phyloP scores from a whole-genome alignment of 2,329 filamentous ascomycete genomes.

The Apiospora hydei region DNA sequence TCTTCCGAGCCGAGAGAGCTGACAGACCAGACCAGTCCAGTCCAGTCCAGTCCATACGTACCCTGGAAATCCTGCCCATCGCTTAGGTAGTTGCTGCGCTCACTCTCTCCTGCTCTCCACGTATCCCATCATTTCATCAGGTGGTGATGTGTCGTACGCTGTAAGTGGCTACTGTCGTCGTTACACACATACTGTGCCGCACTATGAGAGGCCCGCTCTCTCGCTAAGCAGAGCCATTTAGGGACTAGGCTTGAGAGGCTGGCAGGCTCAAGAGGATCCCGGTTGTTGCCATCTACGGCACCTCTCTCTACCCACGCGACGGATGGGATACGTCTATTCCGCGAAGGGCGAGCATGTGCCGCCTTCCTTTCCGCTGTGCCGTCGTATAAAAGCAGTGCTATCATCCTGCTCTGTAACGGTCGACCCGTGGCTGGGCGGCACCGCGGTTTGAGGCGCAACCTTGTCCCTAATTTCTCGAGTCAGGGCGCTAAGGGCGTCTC shows the following conservation, averaged over 20 bases:
- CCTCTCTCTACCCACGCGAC: not conserved
- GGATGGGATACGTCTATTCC: not conserved
- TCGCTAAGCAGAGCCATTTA: constrained; percentile 12
- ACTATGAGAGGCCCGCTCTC: constrained; percentile 1
- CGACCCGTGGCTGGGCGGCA: constrained; percentile 9
- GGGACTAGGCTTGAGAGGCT: constrained; percentile 11
- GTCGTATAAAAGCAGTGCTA: not conserved
- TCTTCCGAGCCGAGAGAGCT: constrained; percentile 12
- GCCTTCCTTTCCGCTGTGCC: not conserved
- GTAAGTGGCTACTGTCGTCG: not conserved
- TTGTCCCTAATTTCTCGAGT: not conserved
- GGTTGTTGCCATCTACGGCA: constrained; percentile 14
- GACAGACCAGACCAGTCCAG: too few relatives aligned
- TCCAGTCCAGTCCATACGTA: not conserved
- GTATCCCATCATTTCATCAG: constrained; percentile 8
- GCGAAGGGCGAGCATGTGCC: not conserved
- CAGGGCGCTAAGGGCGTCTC: not conserved
- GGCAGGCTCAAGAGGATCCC: constrained; percentile 4
- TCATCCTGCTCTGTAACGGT: not conserved
- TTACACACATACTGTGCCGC: constrained; percentile 17
- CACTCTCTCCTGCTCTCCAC: not conserved
- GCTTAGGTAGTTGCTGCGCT: not conserved
- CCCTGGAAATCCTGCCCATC: constrained; percentile 4
- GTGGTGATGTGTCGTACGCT: not conserved
- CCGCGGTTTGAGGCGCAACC: constrained; percentile 1